phyloP scores from a whole-genome alignment of 805 yeast genomes.

The Novakomyces olei region DNA sequence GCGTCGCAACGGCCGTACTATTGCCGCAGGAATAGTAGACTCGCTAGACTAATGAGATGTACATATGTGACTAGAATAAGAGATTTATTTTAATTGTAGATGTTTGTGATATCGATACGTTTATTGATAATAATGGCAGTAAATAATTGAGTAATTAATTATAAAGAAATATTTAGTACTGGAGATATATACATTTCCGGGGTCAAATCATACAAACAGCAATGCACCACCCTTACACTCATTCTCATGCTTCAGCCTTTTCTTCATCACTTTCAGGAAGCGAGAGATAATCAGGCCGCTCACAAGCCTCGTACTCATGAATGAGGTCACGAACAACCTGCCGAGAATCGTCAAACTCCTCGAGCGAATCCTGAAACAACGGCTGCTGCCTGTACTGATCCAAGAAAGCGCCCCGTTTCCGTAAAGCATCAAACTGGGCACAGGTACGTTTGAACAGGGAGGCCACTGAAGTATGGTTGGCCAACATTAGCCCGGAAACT shows the following conservation, averaged over 20 bases:
- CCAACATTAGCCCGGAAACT: constrained; percentile 60
- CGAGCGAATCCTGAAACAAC: constrained; percentile 20
- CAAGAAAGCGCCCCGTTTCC: constrained; percentile 61
- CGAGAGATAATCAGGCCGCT: constrained; percentile 20
- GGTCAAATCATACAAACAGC: too few species aligned
- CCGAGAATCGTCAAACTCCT: constrained; percentile 63
- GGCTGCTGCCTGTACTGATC: constrained; percentile 40
- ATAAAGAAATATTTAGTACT: too few species aligned
- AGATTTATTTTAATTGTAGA: too few species aligned
- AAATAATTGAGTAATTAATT: too few species aligned
- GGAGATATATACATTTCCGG: too few species aligned
- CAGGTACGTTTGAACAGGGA: constrained; percentile 44
- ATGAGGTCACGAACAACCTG: constrained; percentile 55
- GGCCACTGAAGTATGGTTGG: constrained; percentile 60
- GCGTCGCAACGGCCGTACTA: constrained; percentile 44
- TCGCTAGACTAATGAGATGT: too few species aligned
- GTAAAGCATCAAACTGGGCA: constrained; percentile 57
- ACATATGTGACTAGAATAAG: too few species aligned
- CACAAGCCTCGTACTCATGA: constrained; percentile 60
- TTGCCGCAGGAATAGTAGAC: constrained; percentile 41
- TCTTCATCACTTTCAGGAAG: constrained; percentile 4
- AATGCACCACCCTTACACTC: neutral
- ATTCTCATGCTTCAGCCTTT: neutral
- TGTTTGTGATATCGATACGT: too few species aligned
- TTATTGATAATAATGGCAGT: too few species aligned